Evolutionary conservation across 169 alveolate genomes (phyloP).

Genomic region (Eimeria necatrix): DNA sequence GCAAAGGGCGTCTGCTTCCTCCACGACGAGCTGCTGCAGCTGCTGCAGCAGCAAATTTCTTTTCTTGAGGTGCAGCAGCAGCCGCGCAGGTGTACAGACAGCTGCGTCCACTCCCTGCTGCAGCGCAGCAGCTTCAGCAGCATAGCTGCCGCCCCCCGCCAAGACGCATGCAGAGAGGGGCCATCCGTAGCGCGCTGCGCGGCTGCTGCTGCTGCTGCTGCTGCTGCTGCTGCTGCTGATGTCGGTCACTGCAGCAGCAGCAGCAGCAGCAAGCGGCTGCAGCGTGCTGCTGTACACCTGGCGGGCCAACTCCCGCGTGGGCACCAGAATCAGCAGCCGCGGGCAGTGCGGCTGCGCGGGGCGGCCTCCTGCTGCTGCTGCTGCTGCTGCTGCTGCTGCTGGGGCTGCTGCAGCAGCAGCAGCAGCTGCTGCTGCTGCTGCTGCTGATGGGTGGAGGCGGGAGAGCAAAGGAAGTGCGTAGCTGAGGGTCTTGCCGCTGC

Average conservation of each 20-base stretch:
- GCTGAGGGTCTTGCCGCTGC: constrained; percentile 82
- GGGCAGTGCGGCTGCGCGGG: constrained; percentile 59
- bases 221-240: not conserved
- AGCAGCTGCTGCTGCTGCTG: constrained; percentile 9
- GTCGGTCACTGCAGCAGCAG: constrained; percentile 47
- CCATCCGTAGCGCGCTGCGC: not conserved
- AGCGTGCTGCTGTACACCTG: constrained; percentile 61
- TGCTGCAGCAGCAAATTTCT: constrained; percentile 55
- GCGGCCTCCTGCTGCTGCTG: constrained; percentile 11
- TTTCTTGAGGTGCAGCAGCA: constrained; percentile 80
- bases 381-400: constrained; percentile 17
- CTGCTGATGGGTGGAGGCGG: constrained; percentile 20
- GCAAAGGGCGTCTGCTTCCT: constrained; percentile 84
- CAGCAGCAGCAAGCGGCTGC: not conserved
- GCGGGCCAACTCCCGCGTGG: constrained; percentile 81
- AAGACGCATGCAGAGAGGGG: constrained; percentile 28
- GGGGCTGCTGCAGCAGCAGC: no score
- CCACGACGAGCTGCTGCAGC: constrained; percentile 67
- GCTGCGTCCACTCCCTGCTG: constrained; percentile 79
- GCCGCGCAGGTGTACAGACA: constrained; percentile 80
- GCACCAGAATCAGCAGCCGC: constrained; percentile 77
- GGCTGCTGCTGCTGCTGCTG: not conserved
- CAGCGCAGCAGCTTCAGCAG: constrained; percentile 77
- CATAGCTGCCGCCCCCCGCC: constrained; percentile 70
- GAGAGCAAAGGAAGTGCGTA: constrained; percentile 79